Evolutionary conservation across 23 red algal genomes (phyloP), one percentile per base, ranked within the genome.

Genomic region (Gracilaria caudata): DNA sequence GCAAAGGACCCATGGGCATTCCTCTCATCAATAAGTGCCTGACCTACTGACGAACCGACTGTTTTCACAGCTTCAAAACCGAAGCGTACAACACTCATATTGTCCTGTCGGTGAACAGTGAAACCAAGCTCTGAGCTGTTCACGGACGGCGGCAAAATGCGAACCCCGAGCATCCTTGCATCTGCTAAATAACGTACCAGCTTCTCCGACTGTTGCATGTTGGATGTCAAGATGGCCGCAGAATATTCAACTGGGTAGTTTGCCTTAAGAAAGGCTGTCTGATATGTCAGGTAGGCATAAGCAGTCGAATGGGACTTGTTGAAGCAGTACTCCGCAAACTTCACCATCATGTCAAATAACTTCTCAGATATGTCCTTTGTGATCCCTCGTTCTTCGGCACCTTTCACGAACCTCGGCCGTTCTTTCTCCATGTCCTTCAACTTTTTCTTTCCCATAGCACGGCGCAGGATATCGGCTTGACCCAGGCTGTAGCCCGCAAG

Each of bases 371-470:
- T 43, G 9, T 53, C 61, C 20, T 91, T 59, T 14, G 78, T 28
- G 9, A 95, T 63, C 32, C 85, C 84, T 53, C 83, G 51, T 26
- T 90, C 38, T 64, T 82, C 35, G 14, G 92, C 92, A 17, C 96
- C 96, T 26, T 66, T 47, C 5, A 98, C 64, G 77, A 98, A 98
- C 20, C 89, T 73, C 13, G 86, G 79, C 8, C 76, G 46, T 56
- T 98, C 91, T n/a, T 79, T 70, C 61, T 94, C 86, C 96, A 98
- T 98, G 24, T 85, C 92, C 49, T 95, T 92, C 40, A 78, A 41
- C 59, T 98, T 98, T 61, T 98, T 98, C 77, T 98, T 98, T 44
- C 96, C 96, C 96, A 98, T 98, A 7, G 96, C 96, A 25, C 96
- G 46, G 13, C 96, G 86, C 25, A 98, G 81, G 58, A 95, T 98